Conservation (phyloP, 768 basidiomycete species). For the Fomitopsis serialis region DNA sequence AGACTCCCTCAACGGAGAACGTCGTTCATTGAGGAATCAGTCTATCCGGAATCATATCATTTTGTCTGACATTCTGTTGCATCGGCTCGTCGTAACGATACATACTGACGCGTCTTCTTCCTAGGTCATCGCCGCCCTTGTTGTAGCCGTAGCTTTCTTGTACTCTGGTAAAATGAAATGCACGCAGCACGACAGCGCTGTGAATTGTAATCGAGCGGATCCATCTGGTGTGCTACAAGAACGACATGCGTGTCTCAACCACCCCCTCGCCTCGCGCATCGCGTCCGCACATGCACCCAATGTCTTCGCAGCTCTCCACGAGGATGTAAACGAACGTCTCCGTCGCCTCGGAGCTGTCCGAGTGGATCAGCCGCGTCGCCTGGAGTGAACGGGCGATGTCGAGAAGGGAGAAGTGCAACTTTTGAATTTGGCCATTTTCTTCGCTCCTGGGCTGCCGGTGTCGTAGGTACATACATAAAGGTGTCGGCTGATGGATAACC, state of each 20-base stretch:
- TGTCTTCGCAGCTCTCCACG: slow-evolving; percentile 49
- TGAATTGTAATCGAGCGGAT: too few species aligned
- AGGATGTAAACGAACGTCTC: slow-evolving; percentile 40
- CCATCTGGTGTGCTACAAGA: too few species aligned
- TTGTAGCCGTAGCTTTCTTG: too few species aligned
- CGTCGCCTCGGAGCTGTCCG: slow-evolving; percentile 38
- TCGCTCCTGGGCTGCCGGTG: slow-evolving; percentile 12
- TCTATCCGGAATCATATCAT: slow-evolving; percentile 87
- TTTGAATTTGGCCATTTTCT: slow-evolving; percentile 14
- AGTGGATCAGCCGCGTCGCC: slow-evolving; percentile 45
- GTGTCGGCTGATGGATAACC: slow-evolving; percentile 15
- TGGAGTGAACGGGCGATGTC: slow-evolving; percentile 50
- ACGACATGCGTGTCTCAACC: too few species aligned
- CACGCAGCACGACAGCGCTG: too few species aligned
- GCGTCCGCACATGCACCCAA: slow-evolving; percentile 38
- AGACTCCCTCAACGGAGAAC: slow-evolving; percentile 92
- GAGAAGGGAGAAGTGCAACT: slow-evolving; percentile 21
- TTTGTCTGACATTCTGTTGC: slow-evolving; percentile 49
- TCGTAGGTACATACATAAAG: slow-evolving; percentile 6
- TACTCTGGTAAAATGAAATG: too few species aligned
- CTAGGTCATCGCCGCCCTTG: not conserved
- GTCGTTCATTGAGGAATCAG: slow-evolving; percentile 59
- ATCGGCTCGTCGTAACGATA: not conserved
- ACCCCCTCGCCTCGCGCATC: slow-evolving; percentile 37
- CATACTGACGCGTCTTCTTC: not conserved